Evolutionary conservation across 441 rosid species (phyloP).

Genomic region (Brassica hybrid): DNA sequence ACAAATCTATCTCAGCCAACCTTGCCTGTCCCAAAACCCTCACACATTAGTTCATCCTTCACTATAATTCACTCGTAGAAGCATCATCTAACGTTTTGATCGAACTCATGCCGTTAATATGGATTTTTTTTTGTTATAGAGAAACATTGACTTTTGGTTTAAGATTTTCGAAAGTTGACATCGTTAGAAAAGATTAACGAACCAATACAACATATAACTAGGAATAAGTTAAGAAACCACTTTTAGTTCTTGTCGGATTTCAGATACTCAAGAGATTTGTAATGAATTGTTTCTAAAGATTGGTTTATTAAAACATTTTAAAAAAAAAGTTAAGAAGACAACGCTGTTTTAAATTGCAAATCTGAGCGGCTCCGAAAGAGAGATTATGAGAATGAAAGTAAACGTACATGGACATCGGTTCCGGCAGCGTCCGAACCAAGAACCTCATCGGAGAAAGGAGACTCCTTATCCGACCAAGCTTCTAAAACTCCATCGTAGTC

Average conservation of each 20-base stretch:
- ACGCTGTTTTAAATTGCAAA: no score
- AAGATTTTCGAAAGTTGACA: neutral
- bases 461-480: no score
- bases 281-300: neutral
- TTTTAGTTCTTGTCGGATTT: no score
- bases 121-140: neutral
- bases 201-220: neutral
- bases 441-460: no score
- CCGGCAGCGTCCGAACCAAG: no score
- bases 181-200: no score
- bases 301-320: neutral
- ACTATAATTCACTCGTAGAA: neutral
- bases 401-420: no score
- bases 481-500: no score
- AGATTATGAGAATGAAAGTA: neutral
- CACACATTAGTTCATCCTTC: neutral
- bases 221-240: no score
- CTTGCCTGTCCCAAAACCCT: slow-evolving; percentile 1
- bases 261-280: no score
- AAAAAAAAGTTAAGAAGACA: neutral
- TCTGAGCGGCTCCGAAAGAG: slow-evolving; percentile 11
- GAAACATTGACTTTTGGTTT: neutral
- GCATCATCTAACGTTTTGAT: neutral
- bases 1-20: slow-evolving; percentile 22
- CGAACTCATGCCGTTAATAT: neutral